Conservation (phyloP, 192 early-diverging fungal species). For the Diversispora eburnea region DNA sequence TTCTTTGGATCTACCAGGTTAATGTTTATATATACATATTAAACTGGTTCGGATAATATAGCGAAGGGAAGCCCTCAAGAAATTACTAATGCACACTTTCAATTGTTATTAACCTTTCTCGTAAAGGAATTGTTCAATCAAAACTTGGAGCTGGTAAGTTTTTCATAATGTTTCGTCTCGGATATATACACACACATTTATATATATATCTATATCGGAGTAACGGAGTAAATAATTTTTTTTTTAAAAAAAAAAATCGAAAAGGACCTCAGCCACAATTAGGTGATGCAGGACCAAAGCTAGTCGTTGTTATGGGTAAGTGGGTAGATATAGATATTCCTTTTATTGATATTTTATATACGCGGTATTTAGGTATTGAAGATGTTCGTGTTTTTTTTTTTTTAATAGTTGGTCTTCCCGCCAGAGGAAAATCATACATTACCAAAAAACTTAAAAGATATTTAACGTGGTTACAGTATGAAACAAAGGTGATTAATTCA, state of each 20-base stretch:
- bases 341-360: background rate
- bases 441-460: constrained; percentile 94
- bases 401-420: constrained; percentile 79
- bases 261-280: background rate
- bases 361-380: background rate
- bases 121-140: background rate
- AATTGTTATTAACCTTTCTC: background rate
- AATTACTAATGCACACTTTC: background rate
- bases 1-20: constrained; percentile 24
- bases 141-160: no score
- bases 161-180: no score
- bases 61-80: no score
- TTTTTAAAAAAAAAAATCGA: background rate
- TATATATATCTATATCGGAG: background rate
- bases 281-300: constrained; percentile 63
- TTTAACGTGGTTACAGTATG: constrained; percentile 75
- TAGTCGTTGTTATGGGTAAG: constrained; percentile 91
- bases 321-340: background rate
- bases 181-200: no score
- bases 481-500: constrained; percentile 57
- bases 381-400: constrained; percentile 13
- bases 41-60: no score
- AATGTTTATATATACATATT: no score
- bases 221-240: no score
- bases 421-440: constrained; percentile 92